These are phyloP conservation scores for Scheffersomyces stambukii DNA, from an alignment of 1,139 yeast genomes.

Conservation along the genomic window DNA sequence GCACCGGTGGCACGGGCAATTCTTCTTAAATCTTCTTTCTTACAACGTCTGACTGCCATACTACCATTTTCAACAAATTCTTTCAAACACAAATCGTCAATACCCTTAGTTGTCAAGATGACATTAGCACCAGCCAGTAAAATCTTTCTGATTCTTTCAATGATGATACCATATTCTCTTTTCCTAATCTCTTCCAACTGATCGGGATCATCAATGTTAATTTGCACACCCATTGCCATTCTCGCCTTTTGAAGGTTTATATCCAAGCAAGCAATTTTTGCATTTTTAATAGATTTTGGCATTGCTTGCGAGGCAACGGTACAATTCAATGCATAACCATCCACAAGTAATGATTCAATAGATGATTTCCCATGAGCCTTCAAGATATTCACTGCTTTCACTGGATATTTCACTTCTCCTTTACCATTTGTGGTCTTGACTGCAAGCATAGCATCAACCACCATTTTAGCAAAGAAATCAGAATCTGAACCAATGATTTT, in stretches of 20 bases:
- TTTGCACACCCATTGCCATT: conserved; percentile 98
- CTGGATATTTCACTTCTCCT: conserved; percentile 92
- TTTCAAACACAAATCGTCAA: conserved; percentile 93
- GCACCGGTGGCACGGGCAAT: conserved; percentile 99
- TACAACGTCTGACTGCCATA: conserved; percentile 97
- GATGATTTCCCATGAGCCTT: conserved; percentile 97
- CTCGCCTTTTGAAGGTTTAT: conserved; percentile 92
- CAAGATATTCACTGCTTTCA: conserved; percentile 91
- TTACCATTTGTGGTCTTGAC: conserved; percentile 87
- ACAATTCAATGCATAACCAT: conserved; percentile 96
- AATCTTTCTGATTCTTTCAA: conserved; percentile 85
- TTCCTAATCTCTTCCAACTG: conserved; percentile 94
- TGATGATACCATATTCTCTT: conserved; percentile 86
- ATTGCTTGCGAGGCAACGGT: conserved; percentile 98
- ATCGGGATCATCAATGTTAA: conserved; percentile 95
- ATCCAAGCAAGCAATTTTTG: conserved; percentile 91
- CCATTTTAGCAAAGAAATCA: conserved; percentile 84
- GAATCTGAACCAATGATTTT: conserved; percentile 96
- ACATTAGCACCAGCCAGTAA: conserved; percentile 95
- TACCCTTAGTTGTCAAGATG: conserved; percentile 94
- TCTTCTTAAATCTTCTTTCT: conserved; percentile 93
- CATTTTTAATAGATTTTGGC: conserved; percentile 68
- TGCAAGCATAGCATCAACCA: conserved; percentile 92
- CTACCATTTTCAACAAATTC: conserved; percentile 94
- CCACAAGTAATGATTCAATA: conserved; percentile 75